Evolutionary conservation across 2,329 filamentous ascomycete species (phyloP), one percentile per base, ranked within the genome.

Genomic region (Lojkania enalia): DNA sequence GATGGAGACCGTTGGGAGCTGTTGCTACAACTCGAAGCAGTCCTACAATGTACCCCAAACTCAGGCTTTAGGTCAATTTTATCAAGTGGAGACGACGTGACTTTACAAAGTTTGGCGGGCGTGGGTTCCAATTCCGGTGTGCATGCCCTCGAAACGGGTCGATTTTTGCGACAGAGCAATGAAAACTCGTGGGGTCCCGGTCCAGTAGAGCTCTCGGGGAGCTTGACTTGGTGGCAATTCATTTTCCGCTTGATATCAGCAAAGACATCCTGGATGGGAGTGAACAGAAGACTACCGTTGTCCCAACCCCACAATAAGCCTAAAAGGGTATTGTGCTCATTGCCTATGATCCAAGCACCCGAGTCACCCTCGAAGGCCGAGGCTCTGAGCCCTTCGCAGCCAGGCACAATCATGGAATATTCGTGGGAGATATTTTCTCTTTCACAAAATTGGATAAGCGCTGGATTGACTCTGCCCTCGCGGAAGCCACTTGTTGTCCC

Each of bases 241-340:
- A 27, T 7, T 9, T n/a, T 27, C 7, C 23, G 23, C n/a, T 27
- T 27, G 23, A 27, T 27, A 38, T 51, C 45, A 4, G 32, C 44
- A 21, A 51, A 48, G n/a, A 48, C 35, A 19, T 51, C 48, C 3
- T 20, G 12, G 21, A 46, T 48, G 5, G 44, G 44, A 12, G 48
- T 46, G 35, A 48, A 45, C 4, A 45, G 23, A 2, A 48, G 35
- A 14, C 16, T 31, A 15, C 45, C 42, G 20, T 48, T 43, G 14
- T 45, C 45, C 44, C 45, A 48, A 12, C 41, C 41, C 48, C 48
- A 51, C 7, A 48, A 39, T 13, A 42, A 35, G 9, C 48, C 48
- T 9, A 51, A 21, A 9, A 48, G 39, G 13, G 36, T 40, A 27
- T 46, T 38, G 13, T 51, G 41, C 12, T 43, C 29, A 21, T 32